Conservation (phyloP, 2,329 filamentous ascomycete species). For the Trichoderma sp. region DNA sequence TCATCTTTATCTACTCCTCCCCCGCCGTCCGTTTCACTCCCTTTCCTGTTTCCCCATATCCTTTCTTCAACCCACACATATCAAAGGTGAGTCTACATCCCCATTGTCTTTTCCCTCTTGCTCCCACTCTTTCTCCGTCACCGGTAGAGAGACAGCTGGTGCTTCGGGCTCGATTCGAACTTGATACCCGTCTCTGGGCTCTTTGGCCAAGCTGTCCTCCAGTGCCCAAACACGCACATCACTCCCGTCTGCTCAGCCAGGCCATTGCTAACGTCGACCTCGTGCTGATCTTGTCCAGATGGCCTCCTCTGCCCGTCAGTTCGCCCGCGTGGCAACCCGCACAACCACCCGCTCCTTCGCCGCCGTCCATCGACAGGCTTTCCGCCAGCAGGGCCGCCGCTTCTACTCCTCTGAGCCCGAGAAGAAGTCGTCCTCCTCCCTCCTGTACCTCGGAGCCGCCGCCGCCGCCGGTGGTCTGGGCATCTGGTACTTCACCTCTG, state of each 20-base stretch:
- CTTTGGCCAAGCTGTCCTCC: neutral
- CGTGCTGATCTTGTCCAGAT: slow-evolving; percentile 32
- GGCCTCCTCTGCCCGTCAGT: slow-evolving; percentile 54
- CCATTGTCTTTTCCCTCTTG: neutral
- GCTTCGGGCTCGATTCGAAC: neutral
- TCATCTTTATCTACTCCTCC: slow-evolving; percentile 11
- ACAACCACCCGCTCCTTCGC: slow-evolving; percentile 60
- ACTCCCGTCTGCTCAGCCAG: neutral
- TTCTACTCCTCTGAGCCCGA: slow-evolving; percentile 74
- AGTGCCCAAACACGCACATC: neutral
- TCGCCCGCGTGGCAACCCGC: slow-evolving; percentile 62
- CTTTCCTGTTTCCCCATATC: slow-evolving; percentile 4
- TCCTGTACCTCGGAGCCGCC: slow-evolving; percentile 62
- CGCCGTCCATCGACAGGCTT: slow-evolving; percentile 63
- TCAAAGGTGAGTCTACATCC: slow-evolving; percentile 12
- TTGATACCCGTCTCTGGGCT: slow-evolving; percentile 8
- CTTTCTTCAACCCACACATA: slow-evolving; percentile 7
- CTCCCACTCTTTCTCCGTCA: neutral
- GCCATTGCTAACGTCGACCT: slow-evolving; percentile 21
- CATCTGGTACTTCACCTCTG: slow-evolving; percentile 66
- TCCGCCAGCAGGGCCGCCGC: slow-evolving; percentile 74
- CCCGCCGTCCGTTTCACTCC: neutral
- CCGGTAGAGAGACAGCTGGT: neutral
- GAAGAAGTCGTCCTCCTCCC: slow-evolving; percentile 52
- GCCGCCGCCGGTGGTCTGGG: slow-evolving; percentile 64